Evolutionary conservation across 192 early-diverging fungal species (phyloP), one percentile per base, ranked within the genome.

Genomic region (Coemansia sp.): DNA sequence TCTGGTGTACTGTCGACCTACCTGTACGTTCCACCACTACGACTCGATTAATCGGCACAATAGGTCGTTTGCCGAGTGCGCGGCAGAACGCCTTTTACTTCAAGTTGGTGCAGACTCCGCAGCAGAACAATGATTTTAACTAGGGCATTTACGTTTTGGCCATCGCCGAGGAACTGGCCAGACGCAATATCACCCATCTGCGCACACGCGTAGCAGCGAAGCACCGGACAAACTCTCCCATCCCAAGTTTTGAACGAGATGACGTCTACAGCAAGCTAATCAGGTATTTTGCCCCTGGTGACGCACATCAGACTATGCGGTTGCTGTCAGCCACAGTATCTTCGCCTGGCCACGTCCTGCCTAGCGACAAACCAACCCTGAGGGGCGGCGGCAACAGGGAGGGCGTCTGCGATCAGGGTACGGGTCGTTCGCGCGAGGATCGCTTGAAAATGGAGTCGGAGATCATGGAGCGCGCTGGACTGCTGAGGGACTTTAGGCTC

Each of bases 41-140:
- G 1, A 27, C 24, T 27, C 24, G 24, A 27, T 27, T 27, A 27
- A 27, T 1, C 24, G 24, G 24, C 24, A 27, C 24, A 27, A 27
- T 27, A 27, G 24, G 1, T 27, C 24, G 24, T 27, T 27, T 27
- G 24, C 24, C 24, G 24, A 27, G 24, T 27, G 24, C 24, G 24
- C 24, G 24, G 24, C 24, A 27, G 24, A 27, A 27, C 24, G 24
- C 24, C 24, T 83, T 78, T 56, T 83, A 73, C 54, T 78, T 83
- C 67, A 78, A 83, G 70, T 75, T 76, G 6, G 78, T 83, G 76
- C 76, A 78, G 62, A 78, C 81, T 40, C 81, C 76, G 51, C 81
- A 83, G 70, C 76, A 78, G 66, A 83, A 83, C 54, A 83, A 83
- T 48, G 81, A 83, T 61, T 69, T 67, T 60, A 76, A 78, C 42